phyloP scores from a whole-genome alignment of 805 yeast genomes.

The Cyberlindnera bimundalis region DNA sequence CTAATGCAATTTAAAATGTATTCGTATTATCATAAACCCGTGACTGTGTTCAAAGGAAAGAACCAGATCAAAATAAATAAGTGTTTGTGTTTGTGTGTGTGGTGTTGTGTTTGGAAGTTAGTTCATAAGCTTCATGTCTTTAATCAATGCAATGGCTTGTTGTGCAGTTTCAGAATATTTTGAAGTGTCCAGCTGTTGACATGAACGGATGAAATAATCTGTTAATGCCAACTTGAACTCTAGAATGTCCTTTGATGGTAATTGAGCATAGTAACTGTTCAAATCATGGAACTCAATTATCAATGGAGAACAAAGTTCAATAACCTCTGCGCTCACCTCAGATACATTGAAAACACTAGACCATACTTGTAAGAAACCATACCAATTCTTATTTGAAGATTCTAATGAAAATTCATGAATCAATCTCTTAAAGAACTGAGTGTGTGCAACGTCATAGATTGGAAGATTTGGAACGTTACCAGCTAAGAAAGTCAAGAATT shows the following conservation, averaged over 20 bases:
- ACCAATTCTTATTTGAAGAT: slow-evolving; percentile 18
- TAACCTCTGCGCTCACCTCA: slow-evolving; percentile 13
- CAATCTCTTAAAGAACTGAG: slow-evolving; percentile 31
- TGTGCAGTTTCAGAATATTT: slow-evolving; percentile 12
- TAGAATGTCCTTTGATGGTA: slow-evolving; percentile 26
- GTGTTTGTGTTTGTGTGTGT: not conserved
- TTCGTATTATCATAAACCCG: slow-evolving; percentile 3
- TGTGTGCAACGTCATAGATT: slow-evolving; percentile 21
- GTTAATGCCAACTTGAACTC: slow-evolving; percentile 32
- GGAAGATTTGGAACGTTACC: slow-evolving; percentile 23
- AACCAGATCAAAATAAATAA: slow-evolving; percentile 4
- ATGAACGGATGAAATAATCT: slow-evolving; percentile 21
- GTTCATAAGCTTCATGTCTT: slow-evolving; percentile 11
- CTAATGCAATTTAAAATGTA: not conserved
- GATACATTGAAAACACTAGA: slow-evolving; percentile 29
- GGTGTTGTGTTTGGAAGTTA: not conserved
- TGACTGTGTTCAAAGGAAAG: not conserved
- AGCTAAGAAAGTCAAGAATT: slow-evolving; percentile 28
- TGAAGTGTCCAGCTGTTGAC: not conserved
- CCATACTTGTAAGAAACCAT: slow-evolving; percentile 33
- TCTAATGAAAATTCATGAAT: slow-evolving; percentile 19
- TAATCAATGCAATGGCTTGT: slow-evolving; percentile 19
- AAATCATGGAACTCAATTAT: slow-evolving; percentile 35
- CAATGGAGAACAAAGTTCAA: slow-evolving; percentile 34
- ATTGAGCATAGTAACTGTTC: slow-evolving; percentile 29